Conservation (phyloP, 2,329 filamentous ascomycete species). For the Capronia epimyces region DNA sequence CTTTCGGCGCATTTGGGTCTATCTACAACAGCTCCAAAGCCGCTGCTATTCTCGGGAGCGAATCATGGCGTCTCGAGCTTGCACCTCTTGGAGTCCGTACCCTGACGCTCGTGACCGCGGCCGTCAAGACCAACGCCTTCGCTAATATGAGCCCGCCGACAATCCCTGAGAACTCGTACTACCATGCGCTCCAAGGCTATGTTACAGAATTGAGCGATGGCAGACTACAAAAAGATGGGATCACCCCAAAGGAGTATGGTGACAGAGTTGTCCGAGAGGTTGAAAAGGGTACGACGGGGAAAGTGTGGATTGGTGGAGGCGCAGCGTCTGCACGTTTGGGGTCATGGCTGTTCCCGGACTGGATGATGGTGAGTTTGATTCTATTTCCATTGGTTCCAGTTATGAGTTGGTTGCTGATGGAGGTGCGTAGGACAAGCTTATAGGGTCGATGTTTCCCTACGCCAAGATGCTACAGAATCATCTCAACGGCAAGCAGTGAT, state of each 20-base stretch:
- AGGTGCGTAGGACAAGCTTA: conserved; percentile 5
- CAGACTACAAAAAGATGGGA: conserved; percentile 13
- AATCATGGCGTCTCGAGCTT: conserved; percentile 22
- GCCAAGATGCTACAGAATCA: conserved; percentile 5
- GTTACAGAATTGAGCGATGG: conserved; percentile 13
- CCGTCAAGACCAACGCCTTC: conserved; percentile 19
- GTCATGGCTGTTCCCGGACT: conserved; percentile 11
- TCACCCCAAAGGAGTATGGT: conserved; percentile 12
- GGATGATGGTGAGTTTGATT: conserved; percentile 11
- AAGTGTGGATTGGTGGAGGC: conserved; percentile 15
- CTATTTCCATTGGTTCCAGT: background rate
- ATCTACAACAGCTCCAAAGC: conserved; percentile 23
- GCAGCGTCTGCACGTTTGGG: conserved; percentile 6
- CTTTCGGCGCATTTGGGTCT: conserved; percentile 12
- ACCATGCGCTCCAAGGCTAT: conserved; percentile 13
- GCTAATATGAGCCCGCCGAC: background rate
- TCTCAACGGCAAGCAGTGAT: conserved; percentile 1
- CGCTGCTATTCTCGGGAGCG: conserved; percentile 12
- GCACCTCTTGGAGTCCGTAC: conserved; percentile 18
- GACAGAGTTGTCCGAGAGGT: conserved; percentile 17
- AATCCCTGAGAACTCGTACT: conserved; percentile 19
- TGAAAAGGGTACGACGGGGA: conserved; percentile 17
- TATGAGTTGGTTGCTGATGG: conserved; percentile 3
- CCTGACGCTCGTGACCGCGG: conserved; percentile 16
- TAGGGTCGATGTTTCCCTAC: conserved; percentile 7